phyloP scores from a whole-genome alignment of 2,329 filamentous ascomycete species.

The Fusarium domesticum region DNA sequence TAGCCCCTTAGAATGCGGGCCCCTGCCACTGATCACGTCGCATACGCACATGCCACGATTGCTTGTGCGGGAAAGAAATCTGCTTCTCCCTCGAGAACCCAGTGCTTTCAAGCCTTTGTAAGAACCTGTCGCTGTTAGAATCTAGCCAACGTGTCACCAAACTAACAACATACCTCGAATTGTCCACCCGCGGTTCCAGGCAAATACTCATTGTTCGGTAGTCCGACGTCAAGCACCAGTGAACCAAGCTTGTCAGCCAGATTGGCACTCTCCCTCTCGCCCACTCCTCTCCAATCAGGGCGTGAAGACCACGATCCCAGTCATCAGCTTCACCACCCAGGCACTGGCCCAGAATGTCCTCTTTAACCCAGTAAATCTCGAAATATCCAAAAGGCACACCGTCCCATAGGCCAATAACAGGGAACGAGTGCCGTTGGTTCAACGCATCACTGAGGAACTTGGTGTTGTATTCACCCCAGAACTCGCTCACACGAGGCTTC shows the following conservation, averaged over 20 bases:
- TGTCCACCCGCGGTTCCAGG: slow-evolving; percentile 89
- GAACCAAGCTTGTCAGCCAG: slow-evolving; percentile 85
- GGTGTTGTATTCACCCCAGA: slow-evolving; percentile 71
- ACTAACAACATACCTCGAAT: slow-evolving; percentile 64
- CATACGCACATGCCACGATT: slow-evolving; percentile 80
- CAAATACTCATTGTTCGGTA: slow-evolving; percentile 77
- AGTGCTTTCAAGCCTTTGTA: slow-evolving; percentile 63
- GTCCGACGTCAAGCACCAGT: slow-evolving; percentile 77
- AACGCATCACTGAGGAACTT: slow-evolving; percentile 67
- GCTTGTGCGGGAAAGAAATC: slow-evolving; percentile 86
- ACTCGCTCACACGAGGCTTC: slow-evolving; percentile 74
- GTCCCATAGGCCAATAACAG: slow-evolving; percentile 90
- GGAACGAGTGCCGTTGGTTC: slow-evolving; percentile 73
- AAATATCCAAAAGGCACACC: slow-evolving; percentile 96
- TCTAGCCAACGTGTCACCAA: accelerated
- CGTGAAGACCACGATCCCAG: slow-evolving; percentile 85
- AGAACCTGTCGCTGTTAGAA: slow-evolving; percentile 30
- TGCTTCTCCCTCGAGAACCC: slow-evolving; percentile 88
- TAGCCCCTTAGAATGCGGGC: slow-evolving; percentile 50
- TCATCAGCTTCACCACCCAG: slow-evolving; percentile 66
- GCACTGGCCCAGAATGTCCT: slow-evolving; percentile 73
- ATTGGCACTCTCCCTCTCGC: slow-evolving; percentile 76
- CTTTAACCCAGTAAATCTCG: slow-evolving; percentile 97
- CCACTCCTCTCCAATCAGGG: slow-evolving; percentile 88
- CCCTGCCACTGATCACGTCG: slow-evolving; percentile 76